Evolutionary conservation across 106 monocot genomes (phyloP), one percentile per base, ranked within the genome.

Genomic region (Ottelia alismoides): DNA sequence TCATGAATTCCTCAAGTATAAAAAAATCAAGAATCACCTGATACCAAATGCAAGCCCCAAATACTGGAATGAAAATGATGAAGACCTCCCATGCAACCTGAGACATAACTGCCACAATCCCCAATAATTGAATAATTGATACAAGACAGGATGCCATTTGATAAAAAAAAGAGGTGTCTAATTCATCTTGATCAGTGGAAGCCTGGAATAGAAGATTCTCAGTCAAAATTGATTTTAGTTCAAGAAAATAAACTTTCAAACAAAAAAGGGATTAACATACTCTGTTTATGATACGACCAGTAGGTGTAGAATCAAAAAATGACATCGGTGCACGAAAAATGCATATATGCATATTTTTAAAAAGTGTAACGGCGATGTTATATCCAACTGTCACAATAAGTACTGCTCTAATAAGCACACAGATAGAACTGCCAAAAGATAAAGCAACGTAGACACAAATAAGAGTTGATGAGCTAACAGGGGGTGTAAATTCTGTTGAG

Each of bases 261-360:
- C 6, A 7, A 16, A 43, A 43, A 43, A 16, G 40, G 16, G 40
- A 16, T 6, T 7, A 43, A 43, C 74, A 75, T 73, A 87, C 92
- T 45, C 92, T 76, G 52, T 77, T 93, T 28, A 93, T 51, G 67
- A 93, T 93, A 2, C 87, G 80, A 0, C 87, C 86, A 31, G 76
- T 92, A 3, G 92, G 92, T 27, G 87, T 92, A 52, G 92, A 82
- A 79, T 92, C 86, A 54, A 94, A 94, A 64, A 84, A 96, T 27
- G 88, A 78, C 88, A 96, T 96, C 0, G 88, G 81, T 64, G 88
- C 96, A 49, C 79, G 78, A 54, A 92, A 86, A 49, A 92, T 81
- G 62, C 60, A 65, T 0, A 32, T 45, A 56, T 82, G 82, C 92
- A 96, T 89, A 47, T 85, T 82, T 57, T 89, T 57, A 45, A 89